phyloP scores from a whole-genome alignment of 2,329 filamentous ascomycete genomes.

The Alternaria tenuissima region DNA sequence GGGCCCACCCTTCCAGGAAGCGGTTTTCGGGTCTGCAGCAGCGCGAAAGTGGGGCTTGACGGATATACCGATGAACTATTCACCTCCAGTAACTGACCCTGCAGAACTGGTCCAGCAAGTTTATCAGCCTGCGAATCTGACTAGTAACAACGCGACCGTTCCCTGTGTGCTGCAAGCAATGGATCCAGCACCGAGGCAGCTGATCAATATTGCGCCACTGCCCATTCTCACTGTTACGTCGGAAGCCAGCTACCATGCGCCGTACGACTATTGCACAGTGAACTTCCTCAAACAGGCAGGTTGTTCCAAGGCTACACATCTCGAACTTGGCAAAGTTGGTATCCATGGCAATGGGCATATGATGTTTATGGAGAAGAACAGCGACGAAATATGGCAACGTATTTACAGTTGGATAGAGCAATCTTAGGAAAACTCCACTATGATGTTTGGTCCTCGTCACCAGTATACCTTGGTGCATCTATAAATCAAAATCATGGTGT shows the following conservation, averaged over 20 bases:
- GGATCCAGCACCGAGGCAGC: constrained; percentile 46
- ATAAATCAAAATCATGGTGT: neutral
- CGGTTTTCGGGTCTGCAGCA: constrained; percentile 10
- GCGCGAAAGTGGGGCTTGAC: constrained; percentile 5
- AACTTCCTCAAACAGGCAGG: constrained; percentile 58
- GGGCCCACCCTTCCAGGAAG: constrained; percentile 58
- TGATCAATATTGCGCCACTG: constrained; percentile 58
- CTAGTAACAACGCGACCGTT: constrained; percentile 4
- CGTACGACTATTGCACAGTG: constrained; percentile 64
- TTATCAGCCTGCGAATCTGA: constrained; percentile 1
- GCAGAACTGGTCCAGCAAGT: neutral
- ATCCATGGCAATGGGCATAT: constrained; percentile 10
- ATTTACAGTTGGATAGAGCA: constrained; percentile 4
- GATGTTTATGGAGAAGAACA: constrained; percentile 11
- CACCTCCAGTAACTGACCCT: neutral
- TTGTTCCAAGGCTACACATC: constrained; percentile 7
- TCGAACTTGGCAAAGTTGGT: constrained; percentile 16
- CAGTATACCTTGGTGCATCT: neutral
- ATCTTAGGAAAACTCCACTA: neutral
- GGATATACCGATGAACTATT: constrained; percentile 7
- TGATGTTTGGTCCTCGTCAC: neutral
- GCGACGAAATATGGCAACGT: constrained; percentile 5
- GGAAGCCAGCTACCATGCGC: constrained; percentile 52
- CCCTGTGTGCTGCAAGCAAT: constrained; percentile 45
- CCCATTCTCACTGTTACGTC: constrained; percentile 60